phyloP scores from a whole-genome alignment of 2,329 filamentous ascomycete genomes.

The Fusarium sulawesiense region DNA sequence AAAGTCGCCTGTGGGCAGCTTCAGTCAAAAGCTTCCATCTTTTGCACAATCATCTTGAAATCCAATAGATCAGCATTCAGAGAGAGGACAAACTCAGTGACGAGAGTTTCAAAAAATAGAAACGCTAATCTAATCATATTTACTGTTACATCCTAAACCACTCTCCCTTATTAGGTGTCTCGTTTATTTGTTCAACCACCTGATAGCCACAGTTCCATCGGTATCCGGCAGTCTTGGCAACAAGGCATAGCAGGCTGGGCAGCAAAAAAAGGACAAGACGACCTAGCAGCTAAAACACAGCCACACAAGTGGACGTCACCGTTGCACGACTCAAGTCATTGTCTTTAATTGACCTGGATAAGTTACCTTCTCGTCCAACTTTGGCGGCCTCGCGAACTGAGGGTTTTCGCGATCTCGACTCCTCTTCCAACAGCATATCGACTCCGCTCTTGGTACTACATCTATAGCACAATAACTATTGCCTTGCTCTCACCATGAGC shows the following conservation, averaged over 20 bases:
- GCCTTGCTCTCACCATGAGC: constrained; percentile 75
- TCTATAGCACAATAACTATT: constrained; percentile 6
- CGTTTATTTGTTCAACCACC: constrained; percentile 20
- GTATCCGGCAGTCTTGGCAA: constrained; percentile 32
- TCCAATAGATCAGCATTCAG: neutral
- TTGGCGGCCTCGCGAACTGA: constrained; percentile 45
- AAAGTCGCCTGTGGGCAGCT: neutral
- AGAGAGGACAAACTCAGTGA: neutral
- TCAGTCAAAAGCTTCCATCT: neutral
- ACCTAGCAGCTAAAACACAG: constrained; percentile 37
- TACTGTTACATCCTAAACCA: neutral
- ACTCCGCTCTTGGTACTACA: constrained; percentile 8
- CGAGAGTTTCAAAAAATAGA: neutral
- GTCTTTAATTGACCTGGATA: constrained; percentile 42
- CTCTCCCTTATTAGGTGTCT: neutral
- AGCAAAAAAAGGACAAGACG: constrained; percentile 30
- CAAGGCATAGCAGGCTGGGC: constrained; percentile 26
- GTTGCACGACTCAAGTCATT: constrained; percentile 30
- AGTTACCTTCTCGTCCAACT: constrained; percentile 42
- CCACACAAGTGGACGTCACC: constrained; percentile 51
- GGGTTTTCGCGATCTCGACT: constrained; percentile 31
- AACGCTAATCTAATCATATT: neutral
- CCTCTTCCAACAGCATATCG: constrained; percentile 14
- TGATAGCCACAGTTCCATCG: constrained; percentile 31
- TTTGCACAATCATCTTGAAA: neutral